Percentiles rank a stretch among this genome's conserved stretches.
phyloP scores from a whole-genome alignment of 768 basidiomycete genomes.

The Russula brevipes region DNA sequence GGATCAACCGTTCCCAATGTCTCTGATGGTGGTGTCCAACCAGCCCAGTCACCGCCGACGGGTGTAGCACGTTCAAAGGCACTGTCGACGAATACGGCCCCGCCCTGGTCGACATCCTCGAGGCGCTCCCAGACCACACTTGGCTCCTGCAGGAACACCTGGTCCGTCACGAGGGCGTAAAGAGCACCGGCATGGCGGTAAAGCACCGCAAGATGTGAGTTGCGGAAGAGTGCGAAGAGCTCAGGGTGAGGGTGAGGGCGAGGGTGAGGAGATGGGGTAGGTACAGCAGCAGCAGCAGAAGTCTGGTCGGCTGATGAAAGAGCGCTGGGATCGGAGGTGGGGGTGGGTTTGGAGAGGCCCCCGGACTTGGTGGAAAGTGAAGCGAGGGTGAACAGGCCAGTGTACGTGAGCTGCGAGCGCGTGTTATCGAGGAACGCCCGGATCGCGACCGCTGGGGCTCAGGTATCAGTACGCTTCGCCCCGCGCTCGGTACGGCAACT shows the following conservation, averaged over 20 bases:
- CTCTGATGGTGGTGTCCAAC: slow-evolving; percentile 57
- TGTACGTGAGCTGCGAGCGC: slow-evolving; percentile 80
- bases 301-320: slow-evolving; percentile 17
- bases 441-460: slow-evolving; percentile 54
- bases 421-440: slow-evolving; percentile 65
- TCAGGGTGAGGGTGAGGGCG: background rate
- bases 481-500: slow-evolving; percentile 21
- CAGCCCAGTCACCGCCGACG: slow-evolving; percentile 76
- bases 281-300: slow-evolving; percentile 26
- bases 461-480: background rate
- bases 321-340: background rate
- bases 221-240: slow-evolving; percentile 86
- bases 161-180: slow-evolving; percentile 82
- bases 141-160: slow-evolving; percentile 69
- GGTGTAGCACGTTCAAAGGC: slow-evolving; percentile 59
- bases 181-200: slow-evolving; percentile 58
- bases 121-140: slow-evolving; percentile 88
- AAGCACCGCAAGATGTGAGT: slow-evolving; percentile 83
- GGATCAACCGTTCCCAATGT: slow-evolving; percentile 41
- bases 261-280: slow-evolving; percentile 32
- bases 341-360: background rate
- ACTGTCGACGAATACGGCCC: slow-evolving; percentile 72
- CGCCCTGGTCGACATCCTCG: slow-evolving; percentile 80
- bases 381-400: slow-evolving; percentile 79
- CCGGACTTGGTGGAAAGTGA: slow-evolving; percentile 1